phyloP scores from a whole-genome alignment of 305 asterid species.

The Solanum aculeatissimum region DNA sequence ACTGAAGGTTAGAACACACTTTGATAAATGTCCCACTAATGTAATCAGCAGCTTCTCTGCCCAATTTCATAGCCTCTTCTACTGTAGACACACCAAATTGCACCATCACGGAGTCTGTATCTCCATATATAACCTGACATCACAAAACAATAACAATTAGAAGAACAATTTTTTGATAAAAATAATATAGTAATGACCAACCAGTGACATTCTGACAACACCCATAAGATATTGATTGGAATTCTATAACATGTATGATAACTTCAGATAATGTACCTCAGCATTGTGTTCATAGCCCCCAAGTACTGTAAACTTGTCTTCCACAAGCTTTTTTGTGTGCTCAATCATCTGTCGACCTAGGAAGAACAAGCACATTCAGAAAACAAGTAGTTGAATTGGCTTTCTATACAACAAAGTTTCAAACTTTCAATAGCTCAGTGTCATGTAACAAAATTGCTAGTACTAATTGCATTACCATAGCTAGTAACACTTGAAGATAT shows the following conservation, averaged over 20 bases:
- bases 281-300: constrained; percentile 90
- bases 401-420: not conserved
- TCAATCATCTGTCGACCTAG: constrained; percentile 99
- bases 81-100: constrained; percentile 90
- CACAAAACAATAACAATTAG: not conserved
- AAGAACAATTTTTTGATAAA: not conserved
- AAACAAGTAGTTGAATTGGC: not conserved
- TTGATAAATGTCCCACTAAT: constrained; percentile 83
- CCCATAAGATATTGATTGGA: not conserved
- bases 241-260: not conserved
- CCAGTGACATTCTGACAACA: not conserved
- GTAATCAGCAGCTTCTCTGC: constrained; percentile 95
- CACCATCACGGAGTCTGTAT: constrained; percentile 99
- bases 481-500: constrained; percentile 99
- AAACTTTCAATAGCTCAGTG: constrained; percentile 2
- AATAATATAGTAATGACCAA: not conserved
- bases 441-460: not conserved
- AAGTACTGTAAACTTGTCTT: constrained; percentile 72
- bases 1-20: constrained; percentile 26
- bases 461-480: constrained; percentile 57
- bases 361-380: constrained; percentile 15
- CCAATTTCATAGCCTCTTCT: constrained; percentile 89
- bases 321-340: constrained; percentile 92
- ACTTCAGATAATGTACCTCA: constrained; percentile 44
- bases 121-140: constrained; percentile 94